Evolutionary conservation across 805 yeast species (phyloP).

Genomic region (Cyberlindnera galapagoensis): DNA sequence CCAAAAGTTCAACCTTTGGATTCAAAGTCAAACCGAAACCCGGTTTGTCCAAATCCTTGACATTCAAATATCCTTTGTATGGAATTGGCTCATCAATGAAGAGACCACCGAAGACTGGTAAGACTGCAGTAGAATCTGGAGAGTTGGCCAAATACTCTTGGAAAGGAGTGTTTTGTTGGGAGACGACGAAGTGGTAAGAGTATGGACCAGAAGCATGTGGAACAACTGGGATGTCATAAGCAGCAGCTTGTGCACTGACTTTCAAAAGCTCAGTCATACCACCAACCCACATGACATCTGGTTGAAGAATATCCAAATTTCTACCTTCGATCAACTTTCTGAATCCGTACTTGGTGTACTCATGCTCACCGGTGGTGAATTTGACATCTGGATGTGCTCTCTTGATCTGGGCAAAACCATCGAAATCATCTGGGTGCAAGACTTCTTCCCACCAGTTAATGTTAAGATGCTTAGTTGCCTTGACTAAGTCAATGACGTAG

Average conservation of each 20-base stretch:
- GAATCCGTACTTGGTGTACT: conserved; percentile 44
- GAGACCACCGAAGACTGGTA: conserved; percentile 42
- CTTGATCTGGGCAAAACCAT: conserved; percentile 39
- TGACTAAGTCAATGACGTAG: conserved; percentile 39
- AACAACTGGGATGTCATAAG: conserved; percentile 46
- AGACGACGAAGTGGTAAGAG: conserved; percentile 43
- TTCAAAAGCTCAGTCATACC: conserved; percentile 43
- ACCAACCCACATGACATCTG: conserved; percentile 51
- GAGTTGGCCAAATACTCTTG: conserved; percentile 47
- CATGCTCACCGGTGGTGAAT: conserved; percentile 50
- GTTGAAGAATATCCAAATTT: conserved; percentile 42
- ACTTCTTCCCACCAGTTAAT: conserved; percentile 50
- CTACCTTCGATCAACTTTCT: conserved; percentile 44
- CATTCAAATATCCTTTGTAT: conserved; percentile 35
- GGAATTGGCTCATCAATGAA: conserved; percentile 44
- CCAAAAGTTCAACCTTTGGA: conserved; percentile 35
- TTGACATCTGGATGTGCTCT: conserved; percentile 41
- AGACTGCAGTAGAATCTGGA: conserved; percentile 37
- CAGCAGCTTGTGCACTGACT: conserved; percentile 43
- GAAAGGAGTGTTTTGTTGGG: conserved; percentile 45
- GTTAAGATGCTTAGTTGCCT: conserved; percentile 38
- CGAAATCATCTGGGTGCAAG: conserved; percentile 45
- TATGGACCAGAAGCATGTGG: conserved; percentile 51
- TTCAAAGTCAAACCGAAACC: conserved; percentile 44
- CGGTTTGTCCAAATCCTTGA: conserved; percentile 37